phyloP scores from a whole-genome alignment of 805 yeast genomes.

The Candida jianshihensis region DNA sequence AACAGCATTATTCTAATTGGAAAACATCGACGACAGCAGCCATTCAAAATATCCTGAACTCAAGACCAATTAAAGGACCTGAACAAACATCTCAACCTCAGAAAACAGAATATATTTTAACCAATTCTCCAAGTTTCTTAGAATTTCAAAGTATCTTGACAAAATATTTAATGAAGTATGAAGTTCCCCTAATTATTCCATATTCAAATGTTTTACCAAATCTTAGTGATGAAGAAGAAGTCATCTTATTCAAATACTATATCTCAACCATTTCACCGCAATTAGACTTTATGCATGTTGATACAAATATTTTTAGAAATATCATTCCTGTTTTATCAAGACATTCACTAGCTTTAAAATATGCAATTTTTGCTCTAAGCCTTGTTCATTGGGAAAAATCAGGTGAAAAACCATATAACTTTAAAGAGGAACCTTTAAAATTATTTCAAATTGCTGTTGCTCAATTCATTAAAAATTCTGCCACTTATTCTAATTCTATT shows the following conservation, averaged over 20 bases:
- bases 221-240: constrained; percentile 3
- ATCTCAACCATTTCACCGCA: constrained; percentile 1
- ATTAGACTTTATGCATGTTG: constrained; percentile 2
- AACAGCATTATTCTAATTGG: not conserved
- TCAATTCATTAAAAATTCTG: constrained; percentile 1
- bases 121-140: not conserved
- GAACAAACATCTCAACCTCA: not conserved
- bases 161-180: not conserved
- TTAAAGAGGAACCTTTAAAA: constrained; percentile 1
- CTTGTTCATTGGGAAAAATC: constrained; percentile 1
- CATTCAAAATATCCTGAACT: not conserved
- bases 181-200: constrained; percentile 1
- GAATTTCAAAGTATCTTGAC: not conserved
- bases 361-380: constrained; percentile 5
- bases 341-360: constrained; percentile 3
- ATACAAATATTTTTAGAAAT: not conserved
- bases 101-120: not conserved
- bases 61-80: not conserved
- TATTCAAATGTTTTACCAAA: not conserved
- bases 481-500: not conserved
- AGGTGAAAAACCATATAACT: not conserved
- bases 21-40: not conserved
- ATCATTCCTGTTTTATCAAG: constrained; percentile 2
- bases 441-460: constrained; percentile 4
- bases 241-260: constrained; percentile 4